Evolutionary conservation across 805 yeast genomes (phyloP).

Genomic region (Hagleromyces aurorensis): DNA sequence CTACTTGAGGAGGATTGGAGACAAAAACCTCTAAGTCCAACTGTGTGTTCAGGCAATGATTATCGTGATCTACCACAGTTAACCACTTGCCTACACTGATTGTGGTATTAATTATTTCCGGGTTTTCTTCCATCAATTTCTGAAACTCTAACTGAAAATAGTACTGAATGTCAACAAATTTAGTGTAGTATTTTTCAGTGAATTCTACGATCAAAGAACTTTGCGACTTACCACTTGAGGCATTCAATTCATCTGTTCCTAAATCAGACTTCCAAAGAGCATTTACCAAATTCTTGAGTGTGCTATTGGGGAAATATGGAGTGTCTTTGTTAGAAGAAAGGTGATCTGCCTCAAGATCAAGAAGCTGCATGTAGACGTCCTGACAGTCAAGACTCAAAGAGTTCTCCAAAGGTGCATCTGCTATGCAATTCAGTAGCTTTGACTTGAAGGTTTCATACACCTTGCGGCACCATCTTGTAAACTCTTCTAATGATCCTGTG

Average conservation of each 20-base stretch:
- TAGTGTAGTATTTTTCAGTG: constrained; percentile 42
- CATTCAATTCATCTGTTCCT: constrained; percentile 38
- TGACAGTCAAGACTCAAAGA: constrained; percentile 45
- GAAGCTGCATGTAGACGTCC: constrained; percentile 48
- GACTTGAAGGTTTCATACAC: constrained; percentile 49
- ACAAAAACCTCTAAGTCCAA: constrained; percentile 35
- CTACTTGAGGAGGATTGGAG: constrained; percentile 40
- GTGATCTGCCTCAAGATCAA: constrained; percentile 47
- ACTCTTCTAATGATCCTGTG: constrained; percentile 40
- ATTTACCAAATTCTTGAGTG: constrained; percentile 38
- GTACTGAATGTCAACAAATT: constrained; percentile 71
- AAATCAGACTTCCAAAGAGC: constrained; percentile 32
- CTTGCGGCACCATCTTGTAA: constrained; percentile 57
- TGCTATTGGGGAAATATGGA: constrained; percentile 53
- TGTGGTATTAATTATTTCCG: constrained; percentile 10
- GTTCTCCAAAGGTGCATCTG: constrained; percentile 33
- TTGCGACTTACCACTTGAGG: constrained; percentile 35
- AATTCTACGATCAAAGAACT: constrained; percentile 50
- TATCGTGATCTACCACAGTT: constrained; percentile 32
- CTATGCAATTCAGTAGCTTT: constrained; percentile 37
- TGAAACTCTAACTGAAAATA: constrained; percentile 52
- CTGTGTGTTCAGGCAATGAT: constrained; percentile 26
- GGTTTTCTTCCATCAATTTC: constrained; percentile 18
- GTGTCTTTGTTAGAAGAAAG: constrained; percentile 45
- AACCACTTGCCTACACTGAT: constrained; percentile 33